Conservation (phyloP, 1,139 yeast species). For the Yamadazyma friedrichii region DNA sequence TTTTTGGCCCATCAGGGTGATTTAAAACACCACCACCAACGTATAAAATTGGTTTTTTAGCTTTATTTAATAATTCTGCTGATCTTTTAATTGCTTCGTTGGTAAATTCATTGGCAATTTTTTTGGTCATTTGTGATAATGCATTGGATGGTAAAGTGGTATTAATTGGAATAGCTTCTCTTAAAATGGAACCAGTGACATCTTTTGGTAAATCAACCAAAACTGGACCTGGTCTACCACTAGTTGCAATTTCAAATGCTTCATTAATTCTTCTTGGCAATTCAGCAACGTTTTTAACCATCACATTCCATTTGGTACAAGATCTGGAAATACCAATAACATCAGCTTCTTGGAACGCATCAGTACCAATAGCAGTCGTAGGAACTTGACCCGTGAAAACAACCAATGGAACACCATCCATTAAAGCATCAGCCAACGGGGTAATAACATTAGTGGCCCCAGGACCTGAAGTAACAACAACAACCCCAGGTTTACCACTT, state of each 20-base stretch:
- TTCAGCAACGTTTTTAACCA: conserved; percentile 94
- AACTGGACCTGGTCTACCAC: conserved; percentile 98
- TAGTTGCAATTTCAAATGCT: conserved; percentile 94
- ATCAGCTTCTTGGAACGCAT: conserved; percentile 99
- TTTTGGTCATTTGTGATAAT: conserved; percentile 65
- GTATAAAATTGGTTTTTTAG: conserved; percentile 85
- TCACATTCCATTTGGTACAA: conserved; percentile 98
- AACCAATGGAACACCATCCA: conserved; percentile 96
- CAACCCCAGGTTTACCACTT: conserved; percentile 96
- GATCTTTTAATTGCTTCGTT: conserved; percentile 73
- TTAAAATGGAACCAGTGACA: conserved; percentile 88
- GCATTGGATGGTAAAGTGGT: conserved; percentile 84
- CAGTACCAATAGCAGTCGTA: conserved; percentile 93
- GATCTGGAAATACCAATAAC: conserved; percentile 95
- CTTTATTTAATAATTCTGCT: conserved; percentile 72
- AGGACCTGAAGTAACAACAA: conserved; percentile 95
- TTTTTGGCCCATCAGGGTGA: conserved; percentile 75
- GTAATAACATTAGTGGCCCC: conserved; percentile 98
- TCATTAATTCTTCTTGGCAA: conserved; percentile 94
- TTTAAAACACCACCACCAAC: conserved; percentile 91
- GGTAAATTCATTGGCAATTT: conserved; percentile 75
- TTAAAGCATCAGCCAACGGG: conserved; percentile 95
- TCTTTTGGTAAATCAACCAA: conserved; percentile 97
- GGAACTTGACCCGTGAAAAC: conserved; percentile 99
- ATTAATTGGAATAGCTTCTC: conserved; percentile 83